A percentile compares a stretch with the other conserved stretches of the same genome.
Conservation (phyloP, 306 rosid species). For the Erythrophleum fordii region DNA sequence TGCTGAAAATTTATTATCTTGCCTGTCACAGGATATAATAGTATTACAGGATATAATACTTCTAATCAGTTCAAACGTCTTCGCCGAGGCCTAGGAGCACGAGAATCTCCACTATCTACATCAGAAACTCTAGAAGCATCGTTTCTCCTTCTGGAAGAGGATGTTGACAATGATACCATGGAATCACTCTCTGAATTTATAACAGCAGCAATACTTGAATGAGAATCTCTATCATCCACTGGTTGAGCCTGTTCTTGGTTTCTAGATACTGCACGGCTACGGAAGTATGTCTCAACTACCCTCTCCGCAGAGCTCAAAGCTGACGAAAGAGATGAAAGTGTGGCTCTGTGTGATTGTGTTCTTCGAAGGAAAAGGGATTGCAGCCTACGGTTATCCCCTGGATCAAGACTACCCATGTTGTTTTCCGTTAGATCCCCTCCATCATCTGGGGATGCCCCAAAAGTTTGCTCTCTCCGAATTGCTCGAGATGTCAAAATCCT, state of each 20-base stretch:
- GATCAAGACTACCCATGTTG: slow-evolving; percentile 35
- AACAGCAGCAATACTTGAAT: slow-evolving; percentile 68
- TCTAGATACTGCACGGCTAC: slow-evolving; percentile 39
- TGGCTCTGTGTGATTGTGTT: slow-evolving; percentile 46
- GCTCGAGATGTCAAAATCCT: slow-evolving; percentile 61
- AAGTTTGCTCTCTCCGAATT: slow-evolving; percentile 58
- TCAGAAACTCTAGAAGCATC: slow-evolving; percentile 61
- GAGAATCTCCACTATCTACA: slow-evolving; percentile 71
- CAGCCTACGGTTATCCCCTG: slow-evolving; percentile 43
- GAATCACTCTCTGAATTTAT: slow-evolving; percentile 74
- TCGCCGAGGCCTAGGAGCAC: slow-evolving; percentile 60
- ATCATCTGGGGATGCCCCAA: slow-evolving; percentile 39
- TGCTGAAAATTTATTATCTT: slow-evolving; percentile 7
- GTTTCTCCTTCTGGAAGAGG: slow-evolving; percentile 69
- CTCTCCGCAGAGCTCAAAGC: slow-evolving; percentile 49
- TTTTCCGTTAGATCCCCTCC: slow-evolving; percentile 49
- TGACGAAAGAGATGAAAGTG: slow-evolving; percentile 47
- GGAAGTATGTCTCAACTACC: slow-evolving; percentile 50
- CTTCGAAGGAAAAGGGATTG: slow-evolving; percentile 49
- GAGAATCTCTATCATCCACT: slow-evolving; percentile 68
- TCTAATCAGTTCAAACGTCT: slow-evolving; percentile 57
- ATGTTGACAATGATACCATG: slow-evolving; percentile 64
- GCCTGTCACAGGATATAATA: neutral
- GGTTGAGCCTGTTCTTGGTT: slow-evolving; percentile 55
- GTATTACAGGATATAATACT: neutral